Conservation (phyloP, 805 yeast species). For the Zygotorulaspora florentina region DNA sequence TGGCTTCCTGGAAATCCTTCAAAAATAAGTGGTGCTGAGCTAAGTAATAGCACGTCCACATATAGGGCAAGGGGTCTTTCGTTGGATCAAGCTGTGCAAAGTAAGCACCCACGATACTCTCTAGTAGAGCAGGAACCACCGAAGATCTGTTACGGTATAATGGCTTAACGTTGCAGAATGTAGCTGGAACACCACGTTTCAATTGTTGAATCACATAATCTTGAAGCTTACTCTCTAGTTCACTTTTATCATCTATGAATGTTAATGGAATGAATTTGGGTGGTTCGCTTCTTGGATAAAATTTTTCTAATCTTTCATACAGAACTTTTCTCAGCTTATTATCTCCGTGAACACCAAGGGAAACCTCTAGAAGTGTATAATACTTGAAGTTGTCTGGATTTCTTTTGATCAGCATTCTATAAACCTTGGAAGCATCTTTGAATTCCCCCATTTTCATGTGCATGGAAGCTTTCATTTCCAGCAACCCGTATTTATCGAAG, state of each 20-base stretch:
- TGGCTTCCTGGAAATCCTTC: slow-evolving; percentile 52
- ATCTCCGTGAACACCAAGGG: slow-evolving; percentile 50
- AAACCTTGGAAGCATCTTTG: slow-evolving; percentile 63
- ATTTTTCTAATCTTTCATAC: slow-evolving; percentile 58
- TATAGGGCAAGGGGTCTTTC: slow-evolving; percentile 36
- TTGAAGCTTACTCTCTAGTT: slow-evolving; percentile 41
- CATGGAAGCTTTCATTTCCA: slow-evolving; percentile 66
- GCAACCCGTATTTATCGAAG: slow-evolving; percentile 54
- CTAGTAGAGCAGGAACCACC: slow-evolving; percentile 42
- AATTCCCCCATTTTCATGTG: slow-evolving; percentile 51
- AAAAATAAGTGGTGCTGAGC: slow-evolving; percentile 69
- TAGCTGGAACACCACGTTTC: slow-evolving; percentile 81
- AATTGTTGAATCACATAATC: slow-evolving; percentile 60
- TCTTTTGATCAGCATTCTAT: slow-evolving; percentile 68
- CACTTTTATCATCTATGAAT: slow-evolving; percentile 52
- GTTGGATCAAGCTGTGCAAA: slow-evolving; percentile 31
- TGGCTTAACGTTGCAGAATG: slow-evolving; percentile 82
- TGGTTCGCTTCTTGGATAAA: slow-evolving; percentile 82
- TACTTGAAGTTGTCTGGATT: slow-evolving; percentile 77
- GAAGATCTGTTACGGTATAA: slow-evolving; percentile 50
- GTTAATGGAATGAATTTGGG: slow-evolving; percentile 75
- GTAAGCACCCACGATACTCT: slow-evolving; percentile 50
- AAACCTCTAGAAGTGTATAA: slow-evolving; percentile 60
- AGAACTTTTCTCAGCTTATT: slow-evolving; percentile 49
- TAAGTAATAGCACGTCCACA: slow-evolving; percentile 72